Percentiles rank a stretch among this genome's conserved stretches.
Conservation (phyloP, 176 grass and related monocot species). For the Neostapfia colusana region DNA sequence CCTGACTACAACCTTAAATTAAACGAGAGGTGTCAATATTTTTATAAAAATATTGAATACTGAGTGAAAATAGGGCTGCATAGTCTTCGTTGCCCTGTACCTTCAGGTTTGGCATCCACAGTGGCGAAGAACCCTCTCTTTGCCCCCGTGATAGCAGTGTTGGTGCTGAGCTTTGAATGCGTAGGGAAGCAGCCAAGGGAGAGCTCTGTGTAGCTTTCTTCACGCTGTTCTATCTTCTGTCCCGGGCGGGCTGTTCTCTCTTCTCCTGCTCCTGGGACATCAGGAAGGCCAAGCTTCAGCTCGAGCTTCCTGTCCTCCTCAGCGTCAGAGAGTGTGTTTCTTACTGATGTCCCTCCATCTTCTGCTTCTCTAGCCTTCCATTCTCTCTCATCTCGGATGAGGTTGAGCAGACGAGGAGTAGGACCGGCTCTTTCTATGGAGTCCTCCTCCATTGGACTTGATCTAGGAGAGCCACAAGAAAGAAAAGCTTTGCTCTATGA, state of each 20-base stretch:
- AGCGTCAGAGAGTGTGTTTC: slow-evolving; percentile 19
- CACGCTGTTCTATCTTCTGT: slow-evolving; percentile 25
- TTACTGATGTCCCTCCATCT: slow-evolving; percentile 2
- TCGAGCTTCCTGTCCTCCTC: slow-evolving; percentile 62
- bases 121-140: slow-evolving; percentile 59
- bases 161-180: slow-evolving; percentile 36
- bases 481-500: slow-evolving; percentile 1
- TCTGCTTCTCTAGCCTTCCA: slow-evolving; percentile 36
- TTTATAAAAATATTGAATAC: not conserved
- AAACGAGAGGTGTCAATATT: not conserved
- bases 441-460: slow-evolving; percentile 58
- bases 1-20: slow-evolving; percentile 48
- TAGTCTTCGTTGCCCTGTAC: slow-evolving; percentile 31
- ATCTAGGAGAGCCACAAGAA: slow-evolving; percentile 27
- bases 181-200: slow-evolving; percentile 52
- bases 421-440: slow-evolving; percentile 30
- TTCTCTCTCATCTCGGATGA: slow-evolving; percentile 65
- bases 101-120: slow-evolving; percentile 50
- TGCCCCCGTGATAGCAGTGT: slow-evolving; percentile 36
- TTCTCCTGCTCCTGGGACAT: slow-evolving; percentile 15
- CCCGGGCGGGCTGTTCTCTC: not conserved
- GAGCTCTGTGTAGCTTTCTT: slow-evolving; percentile 41
- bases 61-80: not conserved
- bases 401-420: slow-evolving; percentile 58
- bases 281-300: slow-evolving; percentile 74